A percentile compares a stretch with the other conserved stretches of the same genome.
phyloP scores from a whole-genome alignment of 1,139 yeast genomes.

The Wickerhamomyces sp. region DNA sequence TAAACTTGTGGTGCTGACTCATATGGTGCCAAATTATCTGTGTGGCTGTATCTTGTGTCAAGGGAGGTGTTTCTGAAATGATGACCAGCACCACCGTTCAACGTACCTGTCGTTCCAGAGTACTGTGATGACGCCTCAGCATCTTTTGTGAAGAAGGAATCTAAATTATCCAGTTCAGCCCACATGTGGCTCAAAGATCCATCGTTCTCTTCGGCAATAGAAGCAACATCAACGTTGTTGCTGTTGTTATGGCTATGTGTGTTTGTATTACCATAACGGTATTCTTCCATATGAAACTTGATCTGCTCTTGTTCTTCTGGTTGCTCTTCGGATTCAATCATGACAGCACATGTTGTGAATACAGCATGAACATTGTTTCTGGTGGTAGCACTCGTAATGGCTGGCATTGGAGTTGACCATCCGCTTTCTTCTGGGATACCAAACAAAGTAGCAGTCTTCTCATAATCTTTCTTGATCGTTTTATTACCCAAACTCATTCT shows the following conservation, averaged over 20 bases:
- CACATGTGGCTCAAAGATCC: constrained; percentile 89
- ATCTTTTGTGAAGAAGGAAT: constrained; percentile 84
- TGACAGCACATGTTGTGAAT: constrained; percentile 64
- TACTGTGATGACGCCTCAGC: constrained; percentile 20
- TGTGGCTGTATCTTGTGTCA: constrained; percentile 43
- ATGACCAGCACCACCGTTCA: constrained; percentile 14
- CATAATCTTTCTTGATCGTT: constrained; percentile 74
- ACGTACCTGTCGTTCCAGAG: constrained; percentile 20
- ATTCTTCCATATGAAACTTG: constrained; percentile 66
- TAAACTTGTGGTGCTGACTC: constrained; percentile 77
- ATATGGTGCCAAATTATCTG: constrained; percentile 41
- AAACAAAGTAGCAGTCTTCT: constrained; percentile 80
- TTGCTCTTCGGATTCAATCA: constrained; percentile 24
- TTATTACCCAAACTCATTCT: constrained; percentile 88
- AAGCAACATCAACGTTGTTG: constrained; percentile 32
- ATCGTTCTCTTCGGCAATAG: constrained; percentile 48
- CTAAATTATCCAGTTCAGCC: constrained; percentile 94
- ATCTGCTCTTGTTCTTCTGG: constrained; percentile 39
- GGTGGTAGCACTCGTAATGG: constrained; percentile 80
- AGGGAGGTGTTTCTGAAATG: constrained; percentile 47
- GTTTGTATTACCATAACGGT: constrained; percentile 43
- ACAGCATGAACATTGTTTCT: constrained; percentile 95
- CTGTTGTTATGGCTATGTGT: too few species aligned
- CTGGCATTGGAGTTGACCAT: constrained; percentile 97
- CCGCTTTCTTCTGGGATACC: constrained; percentile 98